phyloP scores from a whole-genome alignment of 2,329 filamentous ascomycete genomes.

The Alternaria brassicicola region DNA sequence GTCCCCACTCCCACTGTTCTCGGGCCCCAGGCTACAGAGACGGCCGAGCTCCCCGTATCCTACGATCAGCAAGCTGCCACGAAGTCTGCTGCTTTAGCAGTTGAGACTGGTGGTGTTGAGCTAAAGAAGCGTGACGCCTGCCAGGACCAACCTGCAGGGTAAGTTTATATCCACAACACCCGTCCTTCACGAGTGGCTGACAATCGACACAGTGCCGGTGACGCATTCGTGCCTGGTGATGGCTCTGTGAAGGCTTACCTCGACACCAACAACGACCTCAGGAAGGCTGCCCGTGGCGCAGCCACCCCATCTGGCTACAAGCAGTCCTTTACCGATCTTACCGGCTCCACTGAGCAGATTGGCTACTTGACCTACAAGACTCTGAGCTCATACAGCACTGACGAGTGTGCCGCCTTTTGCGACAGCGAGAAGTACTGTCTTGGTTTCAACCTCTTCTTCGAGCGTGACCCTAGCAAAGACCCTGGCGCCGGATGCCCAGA shows the following conservation, averaged over 20 bases:
- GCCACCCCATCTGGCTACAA: conserved; percentile 23
- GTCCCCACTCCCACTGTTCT: conserved; percentile 38
- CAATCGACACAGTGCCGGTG: not conserved
- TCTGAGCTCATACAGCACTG: conserved; percentile 26
- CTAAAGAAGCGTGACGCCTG: conserved; percentile 22
- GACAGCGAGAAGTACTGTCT: conserved; percentile 31
- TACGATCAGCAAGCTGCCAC: conserved; percentile 5
- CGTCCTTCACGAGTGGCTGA: not conserved
- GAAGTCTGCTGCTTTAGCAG: conserved; percentile 16
- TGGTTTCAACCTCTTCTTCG: conserved; percentile 40
- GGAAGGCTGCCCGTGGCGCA: conserved; percentile 16
- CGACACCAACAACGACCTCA: conserved; percentile 7
- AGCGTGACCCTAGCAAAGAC: conserved; percentile 32
- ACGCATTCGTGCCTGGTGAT: not conserved
- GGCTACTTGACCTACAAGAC: conserved; percentile 39
- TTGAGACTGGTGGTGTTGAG: conserved; percentile 15
- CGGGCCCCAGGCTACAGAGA: conserved; percentile 32
- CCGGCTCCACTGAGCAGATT: conserved; percentile 29
- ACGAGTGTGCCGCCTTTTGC: conserved; percentile 28
- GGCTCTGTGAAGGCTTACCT: conserved; percentile 19
- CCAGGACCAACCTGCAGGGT: conserved; percentile 21
- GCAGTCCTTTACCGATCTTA: conserved; percentile 23
- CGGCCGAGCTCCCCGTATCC: not conserved
- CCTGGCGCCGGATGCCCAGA: conserved; percentile 23
- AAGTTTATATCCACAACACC: not conserved